A percentile compares a stretch with the other conserved stretches of the same genome.
Conservation (phyloP, 2,329 filamentous ascomycete genomes). For the Aureobasidium sp. region DNA sequence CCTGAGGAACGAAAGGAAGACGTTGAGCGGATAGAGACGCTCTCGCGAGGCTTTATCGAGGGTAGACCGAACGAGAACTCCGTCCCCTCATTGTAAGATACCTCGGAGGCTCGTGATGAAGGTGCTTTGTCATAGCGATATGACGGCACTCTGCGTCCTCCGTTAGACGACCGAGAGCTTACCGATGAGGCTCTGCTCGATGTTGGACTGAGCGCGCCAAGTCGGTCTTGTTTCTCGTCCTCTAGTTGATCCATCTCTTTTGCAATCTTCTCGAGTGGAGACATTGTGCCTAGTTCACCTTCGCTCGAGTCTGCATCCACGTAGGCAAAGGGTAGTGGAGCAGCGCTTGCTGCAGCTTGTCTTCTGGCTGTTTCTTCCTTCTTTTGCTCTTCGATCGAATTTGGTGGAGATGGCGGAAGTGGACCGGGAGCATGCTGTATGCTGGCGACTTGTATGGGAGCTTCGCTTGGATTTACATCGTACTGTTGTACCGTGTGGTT, state of each 20-base stretch:
- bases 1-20: constrained; percentile 57
- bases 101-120: constrained; percentile 30
- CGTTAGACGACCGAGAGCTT: constrained; percentile 50
- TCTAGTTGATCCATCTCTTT: constrained; percentile 61
- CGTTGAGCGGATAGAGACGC: constrained; percentile 39
- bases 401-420: constrained; percentile 73
- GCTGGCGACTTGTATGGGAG: constrained; percentile 72
- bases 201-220: constrained; percentile 59
- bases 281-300: constrained; percentile 54
- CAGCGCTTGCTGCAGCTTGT: constrained; percentile 23
- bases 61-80: constrained; percentile 33
- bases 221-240: constrained; percentile 51
- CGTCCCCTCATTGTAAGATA: constrained; percentile 28
- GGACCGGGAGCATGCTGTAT: constrained; percentile 78
- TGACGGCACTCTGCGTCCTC: constrained; percentile 34
- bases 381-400: constrained; percentile 66
- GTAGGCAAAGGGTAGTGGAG: constrained; percentile 29
- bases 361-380: constrained; percentile 28
- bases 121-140: constrained; percentile 43
- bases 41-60: constrained; percentile 30
- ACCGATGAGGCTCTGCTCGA: constrained; percentile 60
- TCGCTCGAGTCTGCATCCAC: constrained; percentile 65
- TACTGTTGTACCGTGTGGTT: constrained; percentile 93
- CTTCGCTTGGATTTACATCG: constrained; percentile 67
- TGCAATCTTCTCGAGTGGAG: constrained; percentile 68